phyloP scores from a whole-genome alignment of 495 filamentous ascomycete genomes.

The Hypoxylon crocopeplum region DNA sequence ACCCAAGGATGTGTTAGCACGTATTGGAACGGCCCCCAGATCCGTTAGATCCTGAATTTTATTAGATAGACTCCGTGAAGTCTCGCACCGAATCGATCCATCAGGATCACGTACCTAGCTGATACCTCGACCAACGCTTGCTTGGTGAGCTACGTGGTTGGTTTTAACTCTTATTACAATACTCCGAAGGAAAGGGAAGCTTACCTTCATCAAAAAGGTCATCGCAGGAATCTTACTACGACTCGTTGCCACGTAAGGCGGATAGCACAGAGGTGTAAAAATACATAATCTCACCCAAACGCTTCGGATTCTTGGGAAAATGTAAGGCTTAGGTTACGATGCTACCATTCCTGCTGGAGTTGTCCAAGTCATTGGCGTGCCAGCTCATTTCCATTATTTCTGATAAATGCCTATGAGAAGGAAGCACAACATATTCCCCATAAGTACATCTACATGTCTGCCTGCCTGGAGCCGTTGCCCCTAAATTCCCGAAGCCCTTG shows the following conservation, averaged over 20 bases:
- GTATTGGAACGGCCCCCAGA: constrained; percentile 26
- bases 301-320: constrained; percentile 22
- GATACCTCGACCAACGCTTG: constrained; percentile 13
- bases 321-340: constrained; percentile 32
- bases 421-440: constrained; percentile 2
- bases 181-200: constrained; percentile 27
- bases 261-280: constrained; percentile 7
- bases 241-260: constrained; percentile 31
- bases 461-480: constrained; percentile 5
- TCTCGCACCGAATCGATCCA: constrained; percentile 35
- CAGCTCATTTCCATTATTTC: constrained; percentile 15
- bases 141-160: constrained; percentile 28
- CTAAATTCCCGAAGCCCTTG: constrained; percentile 14
- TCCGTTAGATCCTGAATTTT: constrained; percentile 21
- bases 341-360: constrained; percentile 18
- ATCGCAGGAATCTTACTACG: constrained; percentile 35
- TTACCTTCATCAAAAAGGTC: constrained; percentile 26
- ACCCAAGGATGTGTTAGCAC: constrained; percentile 25
- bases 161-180: constrained; percentile 29
- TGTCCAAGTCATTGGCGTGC: constrained; percentile 16
- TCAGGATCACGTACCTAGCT: constrained; percentile 27
- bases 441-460: constrained; percentile 22
- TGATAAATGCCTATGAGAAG: constrained; percentile 19
- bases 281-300: constrained; percentile 22
- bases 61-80: constrained; percentile 30